Conservation (phyloP, 768 basidiomycete species). For the Agrocybe pediades region DNA sequence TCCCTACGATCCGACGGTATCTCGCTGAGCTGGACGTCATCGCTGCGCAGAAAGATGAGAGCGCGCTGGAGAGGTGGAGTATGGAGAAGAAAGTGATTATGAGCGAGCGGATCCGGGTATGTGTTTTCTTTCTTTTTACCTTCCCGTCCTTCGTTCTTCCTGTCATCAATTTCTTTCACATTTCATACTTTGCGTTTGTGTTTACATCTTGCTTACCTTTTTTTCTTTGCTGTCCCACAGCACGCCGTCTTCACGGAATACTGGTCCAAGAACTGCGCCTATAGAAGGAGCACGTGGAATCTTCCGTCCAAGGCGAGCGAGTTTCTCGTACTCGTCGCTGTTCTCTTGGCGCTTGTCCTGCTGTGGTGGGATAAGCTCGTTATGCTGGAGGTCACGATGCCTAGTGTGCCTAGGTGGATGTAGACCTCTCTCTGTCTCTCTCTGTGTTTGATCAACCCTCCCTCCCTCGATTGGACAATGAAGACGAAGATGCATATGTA, state of each 20-base stretch:
- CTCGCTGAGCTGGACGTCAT: constrained; percentile 28
- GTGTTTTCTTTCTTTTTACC: constrained; percentile 1
- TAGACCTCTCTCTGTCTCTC: too few relatives aligned
- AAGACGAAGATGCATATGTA: too few relatives aligned
- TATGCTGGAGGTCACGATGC: not conserved
- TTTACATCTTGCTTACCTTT: too few relatives aligned
- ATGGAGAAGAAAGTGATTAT: constrained; percentile 27
- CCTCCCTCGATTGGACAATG: too few relatives aligned
- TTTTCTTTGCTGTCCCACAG: not conserved
- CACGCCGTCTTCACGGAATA: not conserved
- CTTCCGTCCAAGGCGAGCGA: not conserved
- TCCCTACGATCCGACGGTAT: constrained; percentile 23
- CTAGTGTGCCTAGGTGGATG: too few relatives aligned
- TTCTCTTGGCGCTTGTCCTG: not conserved
- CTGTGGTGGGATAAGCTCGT: not conserved
- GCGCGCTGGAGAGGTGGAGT: constrained; percentile 27
- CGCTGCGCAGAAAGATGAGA: constrained; percentile 12
- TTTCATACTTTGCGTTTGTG: too few relatives aligned
- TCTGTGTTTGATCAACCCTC: too few relatives aligned
- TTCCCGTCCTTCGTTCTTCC: too few relatives aligned
- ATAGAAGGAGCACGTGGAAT: not conserved
- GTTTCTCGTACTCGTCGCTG: not conserved
- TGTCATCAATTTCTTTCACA: too few relatives aligned
- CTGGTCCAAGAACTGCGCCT: not conserved
- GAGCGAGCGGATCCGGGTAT: constrained; percentile 25